Evolutionary conservation across 176 grass and related monocot species (phyloP).

Genomic region (Raddia distichophylla): DNA sequence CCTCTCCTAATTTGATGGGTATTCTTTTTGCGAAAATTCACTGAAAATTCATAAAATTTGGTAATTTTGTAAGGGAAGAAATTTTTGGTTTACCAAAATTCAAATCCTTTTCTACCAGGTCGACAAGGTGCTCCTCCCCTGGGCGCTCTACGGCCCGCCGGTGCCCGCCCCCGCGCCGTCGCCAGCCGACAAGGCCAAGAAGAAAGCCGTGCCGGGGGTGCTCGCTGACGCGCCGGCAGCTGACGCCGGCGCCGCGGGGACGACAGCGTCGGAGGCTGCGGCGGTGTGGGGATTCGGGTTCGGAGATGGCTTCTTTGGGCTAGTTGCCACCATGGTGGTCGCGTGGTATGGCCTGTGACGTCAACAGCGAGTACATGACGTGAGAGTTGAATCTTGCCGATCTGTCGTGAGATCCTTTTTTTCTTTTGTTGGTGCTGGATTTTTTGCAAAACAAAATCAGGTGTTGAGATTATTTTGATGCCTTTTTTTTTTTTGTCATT

Average conservation of each 20-base stretch:
- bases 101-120: conserved; percentile 63
- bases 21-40: no score
- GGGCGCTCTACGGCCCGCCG: conserved; percentile 64
- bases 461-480: background rate
- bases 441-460: background rate
- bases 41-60: no score
- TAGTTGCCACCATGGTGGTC: conserved; percentile 38
- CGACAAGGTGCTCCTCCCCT: conserved; percentile 76
- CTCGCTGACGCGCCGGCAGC: conserved; percentile 45
- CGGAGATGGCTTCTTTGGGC: conserved; percentile 15
- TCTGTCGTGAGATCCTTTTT: background rate
- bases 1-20: no score
- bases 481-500: background rate
- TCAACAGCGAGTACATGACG: background rate
- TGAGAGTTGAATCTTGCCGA: background rate
- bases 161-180: conserved; percentile 54
- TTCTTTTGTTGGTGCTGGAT: background rate
- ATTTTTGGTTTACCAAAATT: no score
- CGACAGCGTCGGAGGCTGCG: conserved; percentile 38
- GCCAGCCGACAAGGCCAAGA: conserved; percentile 53
- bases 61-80: no score
- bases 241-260: conserved; percentile 10
- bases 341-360: conserved; percentile 59
- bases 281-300: background rate
- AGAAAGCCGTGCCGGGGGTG: conserved; percentile 45